Conservation (phyloP, 192 early-diverging fungal species). For the Entomortierella lignicola region DNA sequence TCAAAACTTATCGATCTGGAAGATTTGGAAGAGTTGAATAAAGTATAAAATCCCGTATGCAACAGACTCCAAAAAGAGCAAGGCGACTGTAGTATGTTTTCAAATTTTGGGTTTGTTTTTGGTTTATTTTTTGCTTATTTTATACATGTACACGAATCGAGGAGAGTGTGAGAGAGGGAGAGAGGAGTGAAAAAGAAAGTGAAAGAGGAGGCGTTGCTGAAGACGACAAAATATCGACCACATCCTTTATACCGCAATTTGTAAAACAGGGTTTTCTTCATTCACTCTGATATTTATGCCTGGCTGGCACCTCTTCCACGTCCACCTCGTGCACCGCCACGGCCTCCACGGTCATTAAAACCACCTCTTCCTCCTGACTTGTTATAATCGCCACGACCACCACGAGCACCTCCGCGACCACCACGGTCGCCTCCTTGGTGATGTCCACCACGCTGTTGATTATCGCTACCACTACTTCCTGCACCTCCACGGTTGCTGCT, state of each 20-base stretch:
- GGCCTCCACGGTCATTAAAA: conserved; percentile 39
- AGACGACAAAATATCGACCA: neutral
- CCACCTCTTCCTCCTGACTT: conserved; percentile 53
- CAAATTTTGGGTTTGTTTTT: conserved; percentile 16
- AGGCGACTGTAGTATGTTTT: too few species aligned
- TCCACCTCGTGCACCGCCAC: conserved; percentile 38
- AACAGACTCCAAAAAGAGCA: too few species aligned
- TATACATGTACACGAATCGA: conserved; percentile 15
- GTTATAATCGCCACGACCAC: conserved; percentile 53
- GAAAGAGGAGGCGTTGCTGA: neutral
- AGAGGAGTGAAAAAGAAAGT: conserved; percentile 2
- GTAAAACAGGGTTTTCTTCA: too few species aligned
- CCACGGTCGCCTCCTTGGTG: conserved; percentile 57
- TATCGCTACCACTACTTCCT: conserved; percentile 61
- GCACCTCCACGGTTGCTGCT: conserved; percentile 58
- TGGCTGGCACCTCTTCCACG: conserved; percentile 53
- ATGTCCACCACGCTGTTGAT: conserved; percentile 64
- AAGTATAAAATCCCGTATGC: too few species aligned
- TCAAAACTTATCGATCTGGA: conserved; percentile 42
- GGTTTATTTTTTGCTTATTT: conserved; percentile 20
- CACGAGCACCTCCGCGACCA: conserved; percentile 53
- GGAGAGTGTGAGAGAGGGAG: neutral
- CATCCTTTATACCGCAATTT: neutral
- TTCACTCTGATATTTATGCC: conserved; percentile 24
- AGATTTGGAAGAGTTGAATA: conserved; percentile 32